Evolutionary conservation across 768 basidiomycete species (phyloP).

Genomic region (Cyclocybe aegerita): DNA sequence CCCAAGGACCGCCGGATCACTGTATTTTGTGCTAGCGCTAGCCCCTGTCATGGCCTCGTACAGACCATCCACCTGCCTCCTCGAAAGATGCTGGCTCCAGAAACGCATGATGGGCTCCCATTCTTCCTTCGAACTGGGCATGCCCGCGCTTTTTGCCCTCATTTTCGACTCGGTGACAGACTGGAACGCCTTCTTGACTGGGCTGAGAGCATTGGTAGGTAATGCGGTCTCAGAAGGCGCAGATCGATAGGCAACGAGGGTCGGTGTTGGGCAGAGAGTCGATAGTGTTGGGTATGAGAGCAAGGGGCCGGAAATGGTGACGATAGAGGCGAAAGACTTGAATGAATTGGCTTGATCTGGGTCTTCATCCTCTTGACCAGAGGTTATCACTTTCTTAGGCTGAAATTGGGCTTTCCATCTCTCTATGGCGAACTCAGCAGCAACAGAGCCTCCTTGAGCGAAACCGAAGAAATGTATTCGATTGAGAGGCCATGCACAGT

Average conservation of each 20-base stretch:
- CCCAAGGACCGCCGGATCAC: no score
- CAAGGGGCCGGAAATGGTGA: constrained; percentile 70
- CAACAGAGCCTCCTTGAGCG: constrained; percentile 82
- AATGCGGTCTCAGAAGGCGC: constrained; percentile 45
- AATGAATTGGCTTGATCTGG: constrained; percentile 15
- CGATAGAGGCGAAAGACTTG: constrained; percentile 59
- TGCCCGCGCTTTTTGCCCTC: constrained; percentile 46
- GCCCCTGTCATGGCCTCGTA: constrained; percentile 67
- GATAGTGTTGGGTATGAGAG: constrained; percentile 74
- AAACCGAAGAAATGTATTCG: constrained; percentile 89
- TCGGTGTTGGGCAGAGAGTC: constrained; percentile 53
- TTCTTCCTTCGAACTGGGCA: constrained; percentile 75
- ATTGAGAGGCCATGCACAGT: constrained; percentile 63
- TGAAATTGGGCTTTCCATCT: constrained; percentile 48
- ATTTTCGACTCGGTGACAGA: constrained; percentile 49
- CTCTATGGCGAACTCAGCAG: constrained; percentile 60
- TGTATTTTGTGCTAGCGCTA: background rate
- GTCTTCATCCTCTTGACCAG: background rate
- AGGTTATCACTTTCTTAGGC: constrained; percentile 9
- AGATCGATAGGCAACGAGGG: constrained; percentile 58
- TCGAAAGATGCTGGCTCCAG: constrained; percentile 71
- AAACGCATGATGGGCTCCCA: constrained; percentile 87
- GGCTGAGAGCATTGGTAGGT: constrained; percentile 41
- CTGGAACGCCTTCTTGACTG: constrained; percentile 62
- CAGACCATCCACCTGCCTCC: constrained; percentile 57